Evolutionary conservation across 805 yeast genomes (phyloP).

Genomic region (Priceomyces castillae): DNA sequence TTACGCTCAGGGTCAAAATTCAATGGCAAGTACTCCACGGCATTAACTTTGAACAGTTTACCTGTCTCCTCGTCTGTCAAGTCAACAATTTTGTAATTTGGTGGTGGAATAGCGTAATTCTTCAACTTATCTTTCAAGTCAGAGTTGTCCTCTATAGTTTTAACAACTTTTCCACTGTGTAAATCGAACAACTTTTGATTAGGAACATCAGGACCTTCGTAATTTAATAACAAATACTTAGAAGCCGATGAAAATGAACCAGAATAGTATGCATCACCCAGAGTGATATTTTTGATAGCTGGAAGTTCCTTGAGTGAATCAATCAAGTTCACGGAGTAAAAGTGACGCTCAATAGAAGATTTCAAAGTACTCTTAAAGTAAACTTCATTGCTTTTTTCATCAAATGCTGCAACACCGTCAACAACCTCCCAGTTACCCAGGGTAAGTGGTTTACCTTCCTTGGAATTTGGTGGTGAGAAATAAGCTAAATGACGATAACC

Average conservation of each 20-base stretch:
- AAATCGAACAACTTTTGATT: constrained; percentile 64
- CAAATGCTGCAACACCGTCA: constrained; percentile 57
- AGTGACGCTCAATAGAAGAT: constrained; percentile 79
- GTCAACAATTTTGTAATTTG: constrained; percentile 50
- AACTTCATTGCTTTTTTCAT: constrained; percentile 43
- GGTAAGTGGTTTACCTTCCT: constrained; percentile 51
- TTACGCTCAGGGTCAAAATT: constrained; percentile 58
- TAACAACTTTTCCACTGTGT: constrained; percentile 29
- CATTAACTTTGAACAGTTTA: constrained; percentile 53
- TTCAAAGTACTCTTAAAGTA: constrained; percentile 72
- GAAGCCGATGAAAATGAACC: constrained; percentile 80
- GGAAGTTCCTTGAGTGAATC: constrained; percentile 40
- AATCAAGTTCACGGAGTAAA: constrained; percentile 63
- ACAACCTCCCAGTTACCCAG: constrained; percentile 90
- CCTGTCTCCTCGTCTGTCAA: constrained; percentile 51
- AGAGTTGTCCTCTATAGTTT: constrained; percentile 47
- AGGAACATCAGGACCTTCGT: constrained; percentile 79
- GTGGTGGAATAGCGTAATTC: constrained; percentile 56
- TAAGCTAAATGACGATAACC: constrained; percentile 80
- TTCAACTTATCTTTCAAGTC: constrained; percentile 36
- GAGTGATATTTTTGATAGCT: constrained; percentile 39
- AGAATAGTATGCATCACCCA: constrained; percentile 59
- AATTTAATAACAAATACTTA: constrained; percentile 65
- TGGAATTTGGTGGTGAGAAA: constrained; percentile 62
- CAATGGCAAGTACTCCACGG: constrained; percentile 74